Evolutionary conservation across 805 yeast genomes (phyloP), one percentile per base, ranked within the genome.

Genomic region (Yarrowia keelungensis): DNA sequence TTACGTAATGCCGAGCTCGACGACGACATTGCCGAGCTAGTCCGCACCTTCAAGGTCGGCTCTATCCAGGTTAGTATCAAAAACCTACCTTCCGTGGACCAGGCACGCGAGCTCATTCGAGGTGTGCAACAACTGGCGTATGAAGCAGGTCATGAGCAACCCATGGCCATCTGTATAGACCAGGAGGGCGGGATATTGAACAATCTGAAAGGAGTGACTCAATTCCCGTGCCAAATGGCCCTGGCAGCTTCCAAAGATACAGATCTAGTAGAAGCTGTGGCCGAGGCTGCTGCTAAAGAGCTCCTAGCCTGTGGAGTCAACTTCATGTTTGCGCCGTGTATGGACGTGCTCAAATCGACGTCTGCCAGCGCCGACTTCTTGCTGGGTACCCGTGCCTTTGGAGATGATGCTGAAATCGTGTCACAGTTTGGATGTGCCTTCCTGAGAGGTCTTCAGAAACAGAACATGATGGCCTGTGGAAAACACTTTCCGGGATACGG

Each of bases 401-500:
- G 62, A 26, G 62, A 56, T 15, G 62, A 56, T n/a, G 38, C 26
- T 22, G 62, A 56, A 12, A 56, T 56, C 14, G 62, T 56, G 22
- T 41, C 47, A 0, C 62, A 56, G 45, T 56, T 56, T n/a, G 62
- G 62, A 36, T 88, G 89, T 2, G 86, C 85, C 2, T 83, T 83
- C 70, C 83, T 87, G 5, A 78, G 77, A 69, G 90, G 89, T 0
- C 79, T 85, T 54, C 79, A 79, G 66, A 85, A 81, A 53, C 88
- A 87, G 12, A 88, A 88, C 1, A 73, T 87, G 12, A 74, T 83
- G 45, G 81, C 85, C 1, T 83, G 86, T 69, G 89, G 88, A 0
- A 87, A 87, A 72, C 89, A 87, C 76, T 87, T 87, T 72, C 90
- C 90, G 0, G 90, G 90, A 1, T 85, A 85, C 66, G 89, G 89